These are phyloP conservation scores for Kernera saxatilis DNA, from an alignment of 345 rosid species.

Conservation along the genomic window DNA sequence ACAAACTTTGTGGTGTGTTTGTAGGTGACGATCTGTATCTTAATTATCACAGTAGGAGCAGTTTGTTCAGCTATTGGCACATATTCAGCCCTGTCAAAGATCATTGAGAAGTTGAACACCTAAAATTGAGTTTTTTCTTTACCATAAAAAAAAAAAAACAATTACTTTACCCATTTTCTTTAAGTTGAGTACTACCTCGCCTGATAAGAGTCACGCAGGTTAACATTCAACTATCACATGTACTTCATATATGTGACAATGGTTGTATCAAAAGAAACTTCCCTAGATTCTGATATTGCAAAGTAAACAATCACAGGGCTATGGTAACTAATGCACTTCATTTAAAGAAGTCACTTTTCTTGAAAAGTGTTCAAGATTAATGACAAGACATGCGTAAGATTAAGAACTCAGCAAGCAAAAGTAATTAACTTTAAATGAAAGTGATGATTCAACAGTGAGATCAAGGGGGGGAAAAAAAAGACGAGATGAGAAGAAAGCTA, in stretches of 20 bases:
- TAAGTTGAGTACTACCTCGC: conserved; percentile 55
- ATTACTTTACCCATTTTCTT: neutral
- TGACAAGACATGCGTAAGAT: neutral
- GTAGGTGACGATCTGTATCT: conserved; percentile 49
- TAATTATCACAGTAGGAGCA: conserved; percentile 61
- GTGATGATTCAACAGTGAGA: too few species aligned
- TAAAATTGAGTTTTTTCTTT: conserved; percentile 11
- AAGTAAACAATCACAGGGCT: neutral
- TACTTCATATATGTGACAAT: neutral
- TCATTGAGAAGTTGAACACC: conserved; percentile 46
- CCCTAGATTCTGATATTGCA: neutral
- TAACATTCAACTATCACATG: neutral
- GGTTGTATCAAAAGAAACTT: neutral
- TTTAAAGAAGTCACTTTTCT: neutral
- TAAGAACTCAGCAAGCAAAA: neutral
- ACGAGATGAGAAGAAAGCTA: conserved; percentile 30
- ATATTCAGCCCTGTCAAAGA: conserved; percentile 60
- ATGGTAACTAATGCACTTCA: too few species aligned
- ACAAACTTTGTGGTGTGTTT: neutral
- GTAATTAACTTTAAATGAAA: too few species aligned
- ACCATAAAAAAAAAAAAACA: neutral
- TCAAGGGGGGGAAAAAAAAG: too few species aligned
- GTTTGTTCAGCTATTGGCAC: conserved; percentile 64
- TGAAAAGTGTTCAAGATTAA: neutral
- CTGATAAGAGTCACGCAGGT: conserved; percentile 30